A percentile compares a stretch with the other conserved stretches of the same genome.
Conservation (phyloP, 2,329 filamentous ascomycete species). For the Triangularia setosa region DNA sequence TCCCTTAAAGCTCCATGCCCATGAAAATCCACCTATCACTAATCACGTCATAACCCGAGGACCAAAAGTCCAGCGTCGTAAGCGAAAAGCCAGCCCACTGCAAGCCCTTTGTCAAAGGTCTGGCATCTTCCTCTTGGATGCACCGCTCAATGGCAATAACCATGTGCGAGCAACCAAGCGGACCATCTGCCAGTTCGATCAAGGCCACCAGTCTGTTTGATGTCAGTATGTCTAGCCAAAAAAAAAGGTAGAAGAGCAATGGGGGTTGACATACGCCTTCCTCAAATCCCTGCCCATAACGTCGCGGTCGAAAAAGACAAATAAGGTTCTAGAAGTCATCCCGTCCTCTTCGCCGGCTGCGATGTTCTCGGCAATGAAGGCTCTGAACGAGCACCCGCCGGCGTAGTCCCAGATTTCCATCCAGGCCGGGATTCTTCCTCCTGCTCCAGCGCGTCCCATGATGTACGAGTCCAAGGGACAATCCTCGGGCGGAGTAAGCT, state of each 20-base stretch:
- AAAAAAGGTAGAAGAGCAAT: background rate
- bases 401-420: constrained; percentile 83
- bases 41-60: constrained; percentile 57
- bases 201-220: constrained; percentile 72
- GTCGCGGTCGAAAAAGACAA: constrained; percentile 77
- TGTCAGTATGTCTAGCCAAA: constrained; percentile 28
- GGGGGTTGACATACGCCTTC: constrained; percentile 63
- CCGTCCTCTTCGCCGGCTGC: constrained; percentile 36
- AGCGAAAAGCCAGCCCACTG: constrained; percentile 92
- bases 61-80: constrained; percentile 75
- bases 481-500: constrained; percentile 45
- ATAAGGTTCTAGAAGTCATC: constrained; percentile 62
- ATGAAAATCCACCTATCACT: constrained; percentile 83
- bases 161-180: constrained; percentile 72
- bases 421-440: constrained; percentile 53
- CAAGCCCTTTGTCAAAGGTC: constrained; percentile 72
- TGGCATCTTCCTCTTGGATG: constrained; percentile 57
- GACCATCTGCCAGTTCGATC: constrained; percentile 77
- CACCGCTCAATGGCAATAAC: constrained; percentile 77
- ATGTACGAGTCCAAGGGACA: constrained; percentile 36
- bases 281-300: constrained; percentile 75
- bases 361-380: constrained; percentile 68
- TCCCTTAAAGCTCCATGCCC: constrained; percentile 72
- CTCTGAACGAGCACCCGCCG: constrained; percentile 78
- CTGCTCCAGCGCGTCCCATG: constrained; percentile 24